Percentiles rank a stretch among this genome's conserved stretches.
Conservation (phyloP, 345 rosid species). For the Eutrema heterophyllum region DNA sequence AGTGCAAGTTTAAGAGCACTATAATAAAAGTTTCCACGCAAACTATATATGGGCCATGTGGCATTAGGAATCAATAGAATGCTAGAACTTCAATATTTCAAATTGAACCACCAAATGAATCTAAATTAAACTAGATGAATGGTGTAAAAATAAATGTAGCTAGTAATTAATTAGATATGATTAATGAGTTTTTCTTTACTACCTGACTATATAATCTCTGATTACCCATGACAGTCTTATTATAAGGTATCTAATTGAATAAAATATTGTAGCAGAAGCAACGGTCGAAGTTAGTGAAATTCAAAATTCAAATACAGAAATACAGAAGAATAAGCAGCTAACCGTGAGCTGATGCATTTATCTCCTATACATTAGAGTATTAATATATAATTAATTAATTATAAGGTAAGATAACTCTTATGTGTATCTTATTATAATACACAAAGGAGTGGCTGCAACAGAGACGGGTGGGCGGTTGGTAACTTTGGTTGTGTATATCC, state of each 20-base stretch:
- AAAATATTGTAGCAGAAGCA: not conserved
- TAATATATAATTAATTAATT: not conserved
- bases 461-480: not conserved
- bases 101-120: not conserved
- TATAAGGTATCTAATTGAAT: not conserved
- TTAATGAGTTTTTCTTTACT: not conserved
- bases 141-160: not conserved
- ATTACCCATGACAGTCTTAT: slow-evolving; percentile 3
- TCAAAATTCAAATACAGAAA: slow-evolving; percentile 17
- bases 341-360: slow-evolving; percentile 7
- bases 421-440: not conserved
- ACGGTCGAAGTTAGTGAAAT: slow-evolving; percentile 11
- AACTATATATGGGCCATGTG: not conserved
- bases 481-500: too few species aligned
- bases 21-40: not conserved
- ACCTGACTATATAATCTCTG: not conserved
- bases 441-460: not conserved
- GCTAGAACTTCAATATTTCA: not conserved
- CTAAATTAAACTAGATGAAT: not conserved
- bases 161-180: not conserved
- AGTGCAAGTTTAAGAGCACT: too few species aligned
- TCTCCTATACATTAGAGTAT: not conserved
- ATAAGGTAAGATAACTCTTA: not conserved
- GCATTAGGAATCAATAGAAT: not conserved
- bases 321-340: slow-evolving; percentile 5